These are phyloP conservation scores for Cladophialophora psammophila DNA, from an alignment of 2,329 filamentous ascomycete species.

Conservation along the genomic window DNA sequence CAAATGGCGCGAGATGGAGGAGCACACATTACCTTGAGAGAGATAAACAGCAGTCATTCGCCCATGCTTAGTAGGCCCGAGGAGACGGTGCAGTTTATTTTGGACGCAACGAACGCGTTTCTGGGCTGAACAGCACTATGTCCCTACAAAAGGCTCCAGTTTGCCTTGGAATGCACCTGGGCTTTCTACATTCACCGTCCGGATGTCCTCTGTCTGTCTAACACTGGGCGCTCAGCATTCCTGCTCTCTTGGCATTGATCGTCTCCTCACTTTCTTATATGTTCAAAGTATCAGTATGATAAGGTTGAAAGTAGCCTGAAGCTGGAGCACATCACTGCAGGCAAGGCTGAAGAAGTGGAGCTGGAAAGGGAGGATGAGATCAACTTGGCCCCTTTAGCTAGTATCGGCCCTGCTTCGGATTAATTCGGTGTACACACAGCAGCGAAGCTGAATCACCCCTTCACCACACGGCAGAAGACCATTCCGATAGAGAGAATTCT, in stretches of 20 bases:
- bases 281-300: background rate
- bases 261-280: background rate
- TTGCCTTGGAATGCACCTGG: too few species aligned
- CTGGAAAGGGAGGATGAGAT: background rate
- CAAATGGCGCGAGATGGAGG: conserved; percentile 48
- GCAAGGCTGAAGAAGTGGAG: background rate
- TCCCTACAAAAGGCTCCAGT: too few species aligned
- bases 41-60: conserved; percentile 58
- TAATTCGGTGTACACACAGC: too few species aligned
- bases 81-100: conserved; percentile 50
- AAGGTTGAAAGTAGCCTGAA: background rate
- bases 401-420: too few species aligned
- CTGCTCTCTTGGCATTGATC: background rate
- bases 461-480: too few species aligned
- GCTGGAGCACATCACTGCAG: background rate
- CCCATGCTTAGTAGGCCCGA: conserved; percentile 58
- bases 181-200: background rate
- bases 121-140: background rate
- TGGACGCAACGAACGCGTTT: conserved; percentile 47
- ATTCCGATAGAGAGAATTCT: too few species aligned
- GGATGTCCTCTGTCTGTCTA: too few species aligned
- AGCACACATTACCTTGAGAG: conserved; percentile 49
- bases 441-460: too few species aligned
- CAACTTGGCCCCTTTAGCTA: too few species aligned
- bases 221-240: background rate